Percentiles rank a stretch among this genome's conserved stretches.
Conservation (phyloP, 2,329 filamentous ascomycete species). For the Ophiosphaerella korrae region DNA sequence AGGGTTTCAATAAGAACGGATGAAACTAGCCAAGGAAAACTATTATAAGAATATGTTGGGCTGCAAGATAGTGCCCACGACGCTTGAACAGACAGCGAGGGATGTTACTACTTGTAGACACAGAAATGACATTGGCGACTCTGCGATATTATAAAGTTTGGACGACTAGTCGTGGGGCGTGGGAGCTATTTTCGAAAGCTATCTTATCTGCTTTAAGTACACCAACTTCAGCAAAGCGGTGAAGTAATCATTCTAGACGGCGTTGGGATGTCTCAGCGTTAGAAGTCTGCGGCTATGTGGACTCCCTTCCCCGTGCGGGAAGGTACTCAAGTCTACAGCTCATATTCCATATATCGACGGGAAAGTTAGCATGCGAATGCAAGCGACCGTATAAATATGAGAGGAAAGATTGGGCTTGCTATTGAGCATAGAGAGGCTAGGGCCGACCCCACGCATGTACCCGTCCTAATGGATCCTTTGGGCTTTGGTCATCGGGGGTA, state of each 20-base stretch:
- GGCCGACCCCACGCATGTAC: too few species aligned
- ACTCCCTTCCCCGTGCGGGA: constrained; percentile 17
- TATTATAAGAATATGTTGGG: too few species aligned
- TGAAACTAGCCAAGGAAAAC: too few species aligned
- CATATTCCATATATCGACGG: constrained; percentile 6
- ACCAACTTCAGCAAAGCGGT: constrained; percentile 8
- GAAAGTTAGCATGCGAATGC: constrained; percentile 11
- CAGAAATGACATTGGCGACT: too few species aligned
- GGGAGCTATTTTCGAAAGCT: not conserved
- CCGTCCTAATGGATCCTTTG: too few species aligned
- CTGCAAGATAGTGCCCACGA: too few species aligned
- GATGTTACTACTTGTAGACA: not conserved
- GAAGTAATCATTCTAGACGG: constrained; percentile 15
- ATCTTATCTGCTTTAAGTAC: constrained; percentile 1
- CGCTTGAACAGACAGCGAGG: too few species aligned
- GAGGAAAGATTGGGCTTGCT: not conserved
- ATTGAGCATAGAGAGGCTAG: too few species aligned
- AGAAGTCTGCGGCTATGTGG: constrained; percentile 11
- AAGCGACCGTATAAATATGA: not conserved
- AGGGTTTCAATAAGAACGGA: too few species aligned
- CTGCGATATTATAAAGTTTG: too few species aligned
- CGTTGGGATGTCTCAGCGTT: constrained; percentile 3
- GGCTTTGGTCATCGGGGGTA: too few species aligned
- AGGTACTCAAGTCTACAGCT: constrained; percentile 6
- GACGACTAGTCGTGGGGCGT: too few species aligned